Percentiles rank a stretch among this genome's conserved stretches.
These are phyloP conservation scores for Colletotrichum sp. DNA, from an alignment of 2,329 filamentous ascomycete species.

Conservation along the genomic window DNA sequence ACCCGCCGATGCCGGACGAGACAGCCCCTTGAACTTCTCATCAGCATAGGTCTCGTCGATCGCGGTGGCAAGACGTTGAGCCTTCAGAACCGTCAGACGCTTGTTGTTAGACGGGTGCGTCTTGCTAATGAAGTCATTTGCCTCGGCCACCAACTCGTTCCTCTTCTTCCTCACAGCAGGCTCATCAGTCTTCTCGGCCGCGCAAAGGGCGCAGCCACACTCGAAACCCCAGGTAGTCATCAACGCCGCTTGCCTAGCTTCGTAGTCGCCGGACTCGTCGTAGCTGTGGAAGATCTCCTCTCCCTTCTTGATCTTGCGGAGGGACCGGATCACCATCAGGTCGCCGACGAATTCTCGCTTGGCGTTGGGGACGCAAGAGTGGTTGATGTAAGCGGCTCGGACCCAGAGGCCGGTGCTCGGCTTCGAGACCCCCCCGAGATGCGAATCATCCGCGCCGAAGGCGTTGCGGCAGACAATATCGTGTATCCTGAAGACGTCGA, in stretches of 20 bases:
- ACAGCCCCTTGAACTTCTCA: constrained; percentile 28
- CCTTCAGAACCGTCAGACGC: constrained; percentile 25
- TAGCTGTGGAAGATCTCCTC: constrained; percentile 40
- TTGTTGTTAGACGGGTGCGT: constrained; percentile 15
- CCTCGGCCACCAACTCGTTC: constrained; percentile 23
- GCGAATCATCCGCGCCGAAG: constrained; percentile 34
- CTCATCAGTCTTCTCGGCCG: constrained; percentile 30
- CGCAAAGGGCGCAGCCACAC: constrained; percentile 40
- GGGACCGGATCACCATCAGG: constrained; percentile 41
- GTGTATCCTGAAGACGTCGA: constrained; percentile 37
- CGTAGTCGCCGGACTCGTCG: constrained; percentile 30
- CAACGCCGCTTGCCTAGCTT: constrained; percentile 24
- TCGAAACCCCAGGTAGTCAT: constrained; percentile 41
- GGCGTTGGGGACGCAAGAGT: constrained; percentile 42
- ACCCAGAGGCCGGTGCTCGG: constrained; percentile 44
- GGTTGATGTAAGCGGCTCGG: constrained; percentile 45
- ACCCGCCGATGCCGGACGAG: constrained; percentile 22
- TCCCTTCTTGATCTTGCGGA: constrained; percentile 30
- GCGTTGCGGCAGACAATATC: constrained; percentile 37
- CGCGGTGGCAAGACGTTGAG: constrained; percentile 25
- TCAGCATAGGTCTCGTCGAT: constrained; percentile 32
- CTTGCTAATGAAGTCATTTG: constrained; percentile 22
- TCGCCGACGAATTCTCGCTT: constrained; percentile 43
- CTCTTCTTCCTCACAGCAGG: constrained; percentile 23
- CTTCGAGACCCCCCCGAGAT: constrained; percentile 29